Conservation (phyloP, 1,284 basidiomycete species). For the Ustilago trichophora region DNA sequence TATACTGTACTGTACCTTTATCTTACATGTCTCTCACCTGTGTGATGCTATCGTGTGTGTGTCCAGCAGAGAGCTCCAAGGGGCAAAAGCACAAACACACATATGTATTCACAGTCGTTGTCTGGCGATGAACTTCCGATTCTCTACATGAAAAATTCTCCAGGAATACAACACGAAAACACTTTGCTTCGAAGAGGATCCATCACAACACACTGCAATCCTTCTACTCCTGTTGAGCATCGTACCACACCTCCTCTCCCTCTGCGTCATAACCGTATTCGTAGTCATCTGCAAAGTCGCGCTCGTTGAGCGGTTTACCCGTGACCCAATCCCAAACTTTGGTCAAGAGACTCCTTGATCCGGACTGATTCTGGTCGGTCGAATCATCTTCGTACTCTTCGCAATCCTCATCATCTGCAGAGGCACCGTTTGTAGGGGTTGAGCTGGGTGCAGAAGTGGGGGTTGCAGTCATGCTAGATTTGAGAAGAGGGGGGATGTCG, state of each 20-base stretch:
- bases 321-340: slow-evolving; percentile 42
- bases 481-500: slow-evolving; percentile 27
- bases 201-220: neutral
- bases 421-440: neutral
- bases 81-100: no score
- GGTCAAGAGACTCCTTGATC: slow-evolving; percentile 9
- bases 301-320: slow-evolving; percentile 12
- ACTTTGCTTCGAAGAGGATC: neutral
- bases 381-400: slow-evolving; percentile 16
- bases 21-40: no score
- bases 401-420: slow-evolving; percentile 16
- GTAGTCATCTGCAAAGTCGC: slow-evolving; percentile 16
- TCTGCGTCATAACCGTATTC: slow-evolving; percentile 12
- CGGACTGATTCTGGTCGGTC: no score
- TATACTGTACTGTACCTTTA: no score
- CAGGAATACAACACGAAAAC: neutral
- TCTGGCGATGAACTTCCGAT: neutral
- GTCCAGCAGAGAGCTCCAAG: no score
- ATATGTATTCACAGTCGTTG: no score
- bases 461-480: slow-evolving; percentile 1
- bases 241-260: slow-evolving; percentile 6
- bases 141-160: slow-evolving; percentile 1
- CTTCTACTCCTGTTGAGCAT: slow-evolving; percentile 11
- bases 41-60: no score
- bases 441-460: neutral